These are phyloP conservation scores for Pestalotiopsis sp. DNA, from an alignment of 2,329 filamentous ascomycete genomes.

Conservation along the genomic window DNA sequence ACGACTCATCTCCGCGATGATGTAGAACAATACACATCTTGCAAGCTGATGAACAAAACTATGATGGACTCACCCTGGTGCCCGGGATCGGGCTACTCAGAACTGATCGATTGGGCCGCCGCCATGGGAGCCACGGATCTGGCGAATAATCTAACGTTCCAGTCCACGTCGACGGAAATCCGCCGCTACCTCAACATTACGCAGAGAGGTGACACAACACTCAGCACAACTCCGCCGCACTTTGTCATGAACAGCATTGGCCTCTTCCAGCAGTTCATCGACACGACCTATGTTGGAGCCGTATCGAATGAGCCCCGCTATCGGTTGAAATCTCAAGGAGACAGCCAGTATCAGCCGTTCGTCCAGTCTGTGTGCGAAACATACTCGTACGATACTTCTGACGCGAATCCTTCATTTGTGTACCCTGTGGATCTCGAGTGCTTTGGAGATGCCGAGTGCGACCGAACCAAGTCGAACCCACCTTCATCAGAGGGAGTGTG, in stretches of 20 bases:
- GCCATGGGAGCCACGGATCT: neutral
- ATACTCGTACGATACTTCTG: neutral
- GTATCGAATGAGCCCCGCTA: neutral
- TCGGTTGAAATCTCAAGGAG: neutral
- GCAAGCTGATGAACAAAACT: neutral
- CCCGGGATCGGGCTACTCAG: neutral
- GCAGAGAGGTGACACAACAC: neutral
- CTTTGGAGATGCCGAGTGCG: neutral
- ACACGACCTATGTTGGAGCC: neutral
- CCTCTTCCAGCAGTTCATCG: neutral
- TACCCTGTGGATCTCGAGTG: neutral
- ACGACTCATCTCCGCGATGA: neutral
- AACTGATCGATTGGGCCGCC: neutral
- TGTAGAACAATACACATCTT: neutral
- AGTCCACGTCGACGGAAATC: neutral
- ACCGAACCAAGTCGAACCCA: neutral
- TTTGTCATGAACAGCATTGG: constrained; percentile 1
- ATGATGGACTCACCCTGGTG: neutral
- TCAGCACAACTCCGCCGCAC: neutral
- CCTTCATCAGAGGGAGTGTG: neutral
- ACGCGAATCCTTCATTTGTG: neutral
- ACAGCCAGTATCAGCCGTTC: neutral
- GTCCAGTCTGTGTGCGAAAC: neutral
- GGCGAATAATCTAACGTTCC: neutral
- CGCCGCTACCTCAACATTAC: neutral